Percentiles rank a stretch among this genome's conserved stretches.
Conservation (phyloP, 352 stramenopile species). For the Globisporangium spiculum region DNA sequence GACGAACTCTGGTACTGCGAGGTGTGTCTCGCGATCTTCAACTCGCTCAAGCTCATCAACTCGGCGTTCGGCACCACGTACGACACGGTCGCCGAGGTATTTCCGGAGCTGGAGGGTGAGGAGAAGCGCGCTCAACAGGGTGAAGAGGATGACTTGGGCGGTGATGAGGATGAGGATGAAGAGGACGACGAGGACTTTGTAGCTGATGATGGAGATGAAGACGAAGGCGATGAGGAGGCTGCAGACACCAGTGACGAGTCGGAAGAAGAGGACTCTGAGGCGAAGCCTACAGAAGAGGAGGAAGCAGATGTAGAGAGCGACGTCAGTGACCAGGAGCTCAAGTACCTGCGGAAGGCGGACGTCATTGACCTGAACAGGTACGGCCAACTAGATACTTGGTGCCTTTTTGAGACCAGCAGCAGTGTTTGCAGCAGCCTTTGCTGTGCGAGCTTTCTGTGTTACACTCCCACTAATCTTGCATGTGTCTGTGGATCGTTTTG, state of each 20-base stretch:
- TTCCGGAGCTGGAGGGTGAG: constrained; percentile 34
- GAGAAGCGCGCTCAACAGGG: constrained; percentile 24
- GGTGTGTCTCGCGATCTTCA: constrained; percentile 71
- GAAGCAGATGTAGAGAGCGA: constrained; percentile 28
- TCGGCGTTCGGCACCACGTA: constrained; percentile 70
- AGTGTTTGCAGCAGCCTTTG: too few relatives aligned
- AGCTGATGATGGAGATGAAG: constrained; percentile 29
- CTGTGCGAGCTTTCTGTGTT: neutral
- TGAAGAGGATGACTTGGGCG: constrained; percentile 4
- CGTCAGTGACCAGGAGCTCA: constrained; percentile 34
- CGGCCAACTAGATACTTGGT: neutral
- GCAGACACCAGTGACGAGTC: constrained; percentile 17
- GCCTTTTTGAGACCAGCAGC: too few relatives aligned
- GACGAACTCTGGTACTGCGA: constrained; percentile 81
- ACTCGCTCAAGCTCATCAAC: constrained; percentile 80
- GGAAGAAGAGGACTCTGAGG: constrained; percentile 13
- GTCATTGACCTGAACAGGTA: constrained; percentile 54
- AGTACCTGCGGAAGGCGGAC: constrained; percentile 46
- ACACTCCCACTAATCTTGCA: neutral
- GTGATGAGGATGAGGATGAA: constrained; percentile 19
- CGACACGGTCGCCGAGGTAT: constrained; percentile 47
- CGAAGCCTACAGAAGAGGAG: neutral
- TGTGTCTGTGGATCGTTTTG: neutral
- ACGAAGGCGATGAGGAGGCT: constrained; percentile 29
- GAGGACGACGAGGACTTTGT: constrained; percentile 60